A percentile compares a stretch with the other conserved stretches of the same genome.
Evolutionary conservation across 768 basidiomycete genomes (phyloP).

Genomic region (Chalciporus sphaerocephalus): DNA sequence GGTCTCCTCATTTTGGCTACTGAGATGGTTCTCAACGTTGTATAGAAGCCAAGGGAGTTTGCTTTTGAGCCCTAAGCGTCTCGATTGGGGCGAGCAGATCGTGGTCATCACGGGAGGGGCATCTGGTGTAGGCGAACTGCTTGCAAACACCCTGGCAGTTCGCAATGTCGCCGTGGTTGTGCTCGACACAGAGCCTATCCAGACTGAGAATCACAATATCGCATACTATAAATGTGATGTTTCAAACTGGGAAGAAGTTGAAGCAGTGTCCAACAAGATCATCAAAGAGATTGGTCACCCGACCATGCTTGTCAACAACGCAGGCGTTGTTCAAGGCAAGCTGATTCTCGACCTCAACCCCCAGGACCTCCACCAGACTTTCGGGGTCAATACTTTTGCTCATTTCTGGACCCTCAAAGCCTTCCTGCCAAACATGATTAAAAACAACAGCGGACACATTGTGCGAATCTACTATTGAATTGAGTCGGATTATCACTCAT

Average conservation of each 20-base stretch:
- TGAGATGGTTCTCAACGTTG: conserved; percentile 65
- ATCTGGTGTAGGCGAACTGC: conserved; percentile 82
- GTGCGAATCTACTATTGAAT: conserved; percentile 39
- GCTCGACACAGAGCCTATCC: conserved; percentile 75
- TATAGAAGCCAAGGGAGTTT: conserved; percentile 73
- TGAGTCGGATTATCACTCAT: conserved; percentile 8
- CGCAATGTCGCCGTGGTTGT: conserved; percentile 81
- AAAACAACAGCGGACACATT: conserved; percentile 76
- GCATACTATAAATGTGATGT: conserved; percentile 88
- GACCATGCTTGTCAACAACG: conserved; percentile 91
- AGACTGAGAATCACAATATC: conserved; percentile 77
- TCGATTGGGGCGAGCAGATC: conserved; percentile 88
- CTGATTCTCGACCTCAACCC: conserved; percentile 72
- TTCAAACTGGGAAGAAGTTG: conserved; percentile 82
- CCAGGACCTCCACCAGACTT: conserved; percentile 80
- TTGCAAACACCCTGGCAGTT: conserved; percentile 83
- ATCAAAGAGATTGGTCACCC: conserved; percentile 85
- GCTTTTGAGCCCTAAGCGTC: conserved; percentile 51
- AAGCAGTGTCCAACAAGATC: conserved; percentile 67
- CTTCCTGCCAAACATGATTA: conserved; percentile 87
- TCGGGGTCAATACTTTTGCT: conserved; percentile 80
- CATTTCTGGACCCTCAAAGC: conserved; percentile 93
- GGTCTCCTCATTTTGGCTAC: conserved; percentile 61
- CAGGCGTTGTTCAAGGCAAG: conserved; percentile 91
- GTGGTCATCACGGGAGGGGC: conserved; percentile 92